Conservation (phyloP, 108 stramenopile species). For the Nitzschia inconspicua region DNA sequence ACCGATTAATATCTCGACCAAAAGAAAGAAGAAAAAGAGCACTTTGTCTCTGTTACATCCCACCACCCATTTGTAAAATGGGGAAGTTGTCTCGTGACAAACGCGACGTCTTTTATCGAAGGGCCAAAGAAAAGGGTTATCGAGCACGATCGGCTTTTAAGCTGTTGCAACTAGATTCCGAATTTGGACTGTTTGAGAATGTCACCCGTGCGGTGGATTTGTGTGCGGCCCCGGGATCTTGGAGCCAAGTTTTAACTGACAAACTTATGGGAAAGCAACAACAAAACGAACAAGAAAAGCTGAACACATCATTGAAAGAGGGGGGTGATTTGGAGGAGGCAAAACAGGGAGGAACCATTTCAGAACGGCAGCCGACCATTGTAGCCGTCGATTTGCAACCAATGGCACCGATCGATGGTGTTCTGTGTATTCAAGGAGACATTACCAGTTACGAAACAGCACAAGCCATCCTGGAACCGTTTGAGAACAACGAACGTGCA, state of each 20-base stretch:
- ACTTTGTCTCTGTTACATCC: too few species aligned
- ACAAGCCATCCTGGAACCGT: constrained; percentile 71
- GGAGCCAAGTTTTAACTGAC: constrained; percentile 91
- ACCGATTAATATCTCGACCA: too few species aligned
- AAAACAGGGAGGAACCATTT: constrained; percentile 1
- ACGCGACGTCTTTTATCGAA: constrained; percentile 97
- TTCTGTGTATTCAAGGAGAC: constrained; percentile 90
- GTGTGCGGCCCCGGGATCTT: constrained; percentile 98
- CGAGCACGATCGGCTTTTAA: constrained; percentile 98
- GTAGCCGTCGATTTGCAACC: constrained; percentile 97
- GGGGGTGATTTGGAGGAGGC: constrained; percentile 5
- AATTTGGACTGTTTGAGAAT: constrained; percentile 84
- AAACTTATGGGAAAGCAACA: constrained; percentile 25
- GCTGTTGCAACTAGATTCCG: constrained; percentile 94
- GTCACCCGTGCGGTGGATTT: constrained; percentile 88
- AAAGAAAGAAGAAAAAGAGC: too few species aligned
- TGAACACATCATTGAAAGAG: background rate
- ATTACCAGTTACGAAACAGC: constrained; percentile 90
- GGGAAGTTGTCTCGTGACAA: constrained; percentile 90
- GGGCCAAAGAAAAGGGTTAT: constrained; percentile 94
- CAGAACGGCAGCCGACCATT: too few species aligned
- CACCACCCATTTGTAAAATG: constrained; percentile 50
- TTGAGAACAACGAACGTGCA: constrained; percentile 65
- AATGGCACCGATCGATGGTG: constrained; percentile 96
- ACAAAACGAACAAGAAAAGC: background rate